These are phyloP conservation scores for Pestalotiopsis sp. DNA, from an alignment of 2,329 filamentous ascomycete genomes.

Conservation along the genomic window DNA sequence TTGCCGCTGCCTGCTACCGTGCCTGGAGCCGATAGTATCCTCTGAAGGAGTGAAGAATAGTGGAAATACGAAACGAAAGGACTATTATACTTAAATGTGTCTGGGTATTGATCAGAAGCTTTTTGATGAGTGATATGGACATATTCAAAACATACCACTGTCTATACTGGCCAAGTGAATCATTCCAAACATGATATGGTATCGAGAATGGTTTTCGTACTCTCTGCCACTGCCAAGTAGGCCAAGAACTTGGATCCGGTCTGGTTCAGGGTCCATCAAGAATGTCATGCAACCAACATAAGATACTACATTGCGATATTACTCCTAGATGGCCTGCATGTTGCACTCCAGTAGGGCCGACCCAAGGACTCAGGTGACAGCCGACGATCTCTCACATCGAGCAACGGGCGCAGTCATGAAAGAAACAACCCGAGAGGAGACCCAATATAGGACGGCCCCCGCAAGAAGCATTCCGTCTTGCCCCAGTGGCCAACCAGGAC, in stretches of 20 bases:
- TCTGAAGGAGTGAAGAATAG: not conserved
- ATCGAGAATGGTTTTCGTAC: not conserved
- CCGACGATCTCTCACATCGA: not conserved
- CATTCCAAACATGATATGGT: not conserved
- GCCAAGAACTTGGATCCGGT: constrained; percentile 11
- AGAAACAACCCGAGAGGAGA: not conserved
- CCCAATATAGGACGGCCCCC: not conserved
- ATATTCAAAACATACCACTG: no score
- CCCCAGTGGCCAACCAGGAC: not conserved
- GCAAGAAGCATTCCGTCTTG: not conserved
- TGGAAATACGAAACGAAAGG: not conserved
- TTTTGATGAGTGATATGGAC: no score
- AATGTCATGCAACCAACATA: constrained; percentile 22
- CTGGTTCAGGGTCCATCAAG: constrained; percentile 16
- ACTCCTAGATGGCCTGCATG: constrained; percentile 11
- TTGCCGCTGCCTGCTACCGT: not conserved
- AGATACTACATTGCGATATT: constrained; percentile 20
- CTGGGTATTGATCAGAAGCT: not conserved
- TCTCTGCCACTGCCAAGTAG: not conserved
- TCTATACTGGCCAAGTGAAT: not conserved
- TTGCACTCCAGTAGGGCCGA: not conserved
- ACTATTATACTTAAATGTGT: not conserved
- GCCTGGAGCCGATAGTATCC: not conserved
- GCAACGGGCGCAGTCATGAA: not conserved
- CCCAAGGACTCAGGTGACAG: not conserved